Evolutionary conservation across 495 filamentous ascomycete species (phyloP).

Genomic region (Xylaria sp.): DNA sequence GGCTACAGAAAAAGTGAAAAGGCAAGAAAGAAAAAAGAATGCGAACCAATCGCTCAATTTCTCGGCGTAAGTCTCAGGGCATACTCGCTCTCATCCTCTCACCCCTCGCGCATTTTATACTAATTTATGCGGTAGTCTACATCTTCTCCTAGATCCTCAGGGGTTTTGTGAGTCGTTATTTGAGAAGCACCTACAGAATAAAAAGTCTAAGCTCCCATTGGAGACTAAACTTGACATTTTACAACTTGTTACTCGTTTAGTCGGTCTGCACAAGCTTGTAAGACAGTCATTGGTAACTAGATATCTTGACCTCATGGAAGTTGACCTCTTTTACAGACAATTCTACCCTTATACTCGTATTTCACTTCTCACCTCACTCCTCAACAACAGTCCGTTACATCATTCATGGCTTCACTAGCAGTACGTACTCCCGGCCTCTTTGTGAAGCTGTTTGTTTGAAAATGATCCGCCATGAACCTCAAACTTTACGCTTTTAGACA

Average conservation of each 20-base stretch:
- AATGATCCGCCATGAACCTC: neutral
- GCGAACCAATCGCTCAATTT: constrained; percentile 91
- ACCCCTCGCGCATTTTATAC: neutral
- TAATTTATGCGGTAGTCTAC: constrained; percentile 44
- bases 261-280: constrained; percentile 87
- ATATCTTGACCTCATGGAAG: neutral
- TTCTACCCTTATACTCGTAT: constrained; percentile 69
- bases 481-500: neutral
- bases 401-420: constrained; percentile 92
- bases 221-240: constrained; percentile 89
- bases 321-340: constrained; percentile 33
- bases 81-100: constrained; percentile 35
- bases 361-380: constrained; percentile 87
- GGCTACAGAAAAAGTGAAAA: constrained; percentile 76
- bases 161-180: constrained; percentile 92
- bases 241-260: constrained; percentile 86
- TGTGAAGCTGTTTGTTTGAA: neutral
- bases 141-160: constrained; percentile 94
- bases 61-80: constrained; percentile 64
- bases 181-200: constrained; percentile 85
- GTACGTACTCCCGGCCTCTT: constrained; percentile 9
- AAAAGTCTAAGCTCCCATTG: constrained; percentile 84
- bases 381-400: constrained; percentile 90
- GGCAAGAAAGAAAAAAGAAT: constrained; percentile 85
- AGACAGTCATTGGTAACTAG: constrained; percentile 39